These are phyloP conservation scores for Xylaria multiplex DNA, from an alignment of 2,329 filamentous ascomycete species.

Conservation along the genomic window DNA sequence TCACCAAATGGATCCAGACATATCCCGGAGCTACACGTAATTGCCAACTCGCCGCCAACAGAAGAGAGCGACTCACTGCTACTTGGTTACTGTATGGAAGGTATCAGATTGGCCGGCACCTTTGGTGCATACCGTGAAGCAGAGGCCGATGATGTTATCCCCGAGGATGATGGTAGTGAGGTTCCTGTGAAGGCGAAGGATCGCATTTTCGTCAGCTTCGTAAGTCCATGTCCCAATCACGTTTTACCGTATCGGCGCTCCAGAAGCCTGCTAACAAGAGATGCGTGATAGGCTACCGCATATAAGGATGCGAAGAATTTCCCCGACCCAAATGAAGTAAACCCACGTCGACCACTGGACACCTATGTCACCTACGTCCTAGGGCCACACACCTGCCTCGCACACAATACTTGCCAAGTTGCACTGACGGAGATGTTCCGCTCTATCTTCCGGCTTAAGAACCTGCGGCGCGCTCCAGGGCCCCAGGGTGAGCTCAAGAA, in stretches of 20 bases:
- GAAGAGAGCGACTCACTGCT: constrained; percentile 71
- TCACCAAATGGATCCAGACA: constrained; percentile 64
- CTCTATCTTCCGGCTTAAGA: constrained; percentile 68
- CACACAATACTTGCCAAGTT: constrained; percentile 67
- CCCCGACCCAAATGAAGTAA: constrained; percentile 68
- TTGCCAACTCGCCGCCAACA: constrained; percentile 64
- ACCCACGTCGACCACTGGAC: constrained; percentile 70
- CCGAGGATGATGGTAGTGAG: constrained; percentile 62
- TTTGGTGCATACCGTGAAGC: constrained; percentile 70
- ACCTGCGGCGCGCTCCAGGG: constrained; percentile 69
- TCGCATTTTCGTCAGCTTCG: constrained; percentile 72
- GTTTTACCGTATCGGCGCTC: neutral
- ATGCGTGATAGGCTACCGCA: constrained; percentile 53
- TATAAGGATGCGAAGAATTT: constrained; percentile 68
- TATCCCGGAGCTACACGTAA: constrained; percentile 67
- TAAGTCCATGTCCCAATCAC: constrained; percentile 46
- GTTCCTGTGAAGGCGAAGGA: constrained; percentile 65
- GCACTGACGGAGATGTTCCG: constrained; percentile 76
- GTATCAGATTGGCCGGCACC: constrained; percentile 72
- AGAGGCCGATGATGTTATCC: constrained; percentile 55
- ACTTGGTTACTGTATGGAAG: constrained; percentile 77
- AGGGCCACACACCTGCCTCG: constrained; percentile 71
- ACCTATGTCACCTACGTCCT: constrained; percentile 72
- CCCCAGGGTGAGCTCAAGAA: constrained; percentile 75
- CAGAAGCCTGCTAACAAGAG: constrained; percentile 4